Evolutionary conservation across 495 filamentous ascomycete genomes (phyloP), one percentile per base, ranked within the genome.

Genomic region (Tuber umbilicatum): DNA sequence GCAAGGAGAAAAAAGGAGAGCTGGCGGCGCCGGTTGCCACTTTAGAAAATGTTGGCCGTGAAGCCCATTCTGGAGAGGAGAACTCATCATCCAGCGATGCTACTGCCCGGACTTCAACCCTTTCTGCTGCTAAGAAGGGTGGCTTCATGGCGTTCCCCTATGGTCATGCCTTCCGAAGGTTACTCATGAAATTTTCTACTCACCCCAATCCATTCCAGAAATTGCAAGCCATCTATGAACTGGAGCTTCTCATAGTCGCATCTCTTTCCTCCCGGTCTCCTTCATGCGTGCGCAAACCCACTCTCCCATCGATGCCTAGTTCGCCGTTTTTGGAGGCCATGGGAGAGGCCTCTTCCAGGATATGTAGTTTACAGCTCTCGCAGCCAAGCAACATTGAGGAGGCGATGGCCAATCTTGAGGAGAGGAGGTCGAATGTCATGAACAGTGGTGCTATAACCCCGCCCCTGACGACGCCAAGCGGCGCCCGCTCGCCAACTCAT

Each of bases 131-230:
- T 2, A 86, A 84, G 79, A 84, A 83, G 70, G 81, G 83, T 42
- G 83, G 84, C 39, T 72, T 81, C 55, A 76, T 82, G 69, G 76
- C 87, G 31, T 94, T 94, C 80, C 89, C 91, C 1, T 94, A 93
- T 75, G 85, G 86, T 60, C 86, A 88, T 68, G 91, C 93, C 7
- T 97, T 94, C 84, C 89, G 89, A 78, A 90, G 89, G 38, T 87
- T 97, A 0, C 85, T 97, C 35, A 89, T 90, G 71, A 93, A 92
- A 81, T 97, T 97, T 79, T 95, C 93, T 27, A 92, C 93, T 5
- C 93, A 95, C 81, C 92, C 92, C 3, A 97, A 96, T 79, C 94
- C 94, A 0, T 92, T 90, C 78, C 87, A 89, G 70, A 97, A 97
- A 81, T 88, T 97, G 27, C 90, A 91, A 78, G 91, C 92, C 0